Base-by-base conservation (phyloP, 2,329 filamentous ascomycete genomes). In the Blumeria hordei region DNA sequence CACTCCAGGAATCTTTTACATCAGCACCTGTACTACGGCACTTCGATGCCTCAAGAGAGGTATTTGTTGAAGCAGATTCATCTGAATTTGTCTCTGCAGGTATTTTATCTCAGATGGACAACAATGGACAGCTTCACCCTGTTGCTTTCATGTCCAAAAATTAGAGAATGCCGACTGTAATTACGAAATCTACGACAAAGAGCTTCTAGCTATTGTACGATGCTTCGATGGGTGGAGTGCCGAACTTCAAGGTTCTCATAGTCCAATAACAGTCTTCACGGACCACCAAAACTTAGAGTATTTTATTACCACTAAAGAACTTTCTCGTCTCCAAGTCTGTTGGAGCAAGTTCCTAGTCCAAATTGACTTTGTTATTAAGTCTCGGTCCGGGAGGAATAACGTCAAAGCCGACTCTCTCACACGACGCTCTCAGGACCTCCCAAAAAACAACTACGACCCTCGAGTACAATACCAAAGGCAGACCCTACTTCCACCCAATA, bases 141-240 rank as follows among this genome's bases (percentile, higher is more conserved):
- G 16, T 51, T 2, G 47, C 47, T n/a, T 51, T 12, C 32, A 9
- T 35, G 9, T 51, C 28, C 10, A 51, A 21, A 33, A 51, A 35
- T 34, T 51, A 33, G 12, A 28, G n/a, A 28, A 28, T 5, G 9
- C 33, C 5, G 47, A 51, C 16, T 51, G 47, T 51, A 51, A 34
- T 14, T 35, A 51, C 28, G 47, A 51, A n/a, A 51, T 51, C 16
- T 51, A 35, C 16, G 10, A 51, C 32, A 35, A 49, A 32, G 45
- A 49, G 21, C 18, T 51, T 35, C 49, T 51, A 34, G 49, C 49
- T 34, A 51, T 51, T 51, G 49, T 51, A 10, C 33, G 49, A 51
- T 32, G 10, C 10, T 51, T 51, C 36, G 49, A 51, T 36, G 36
- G 14, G 6, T 51, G 32, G 49, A 32, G 32, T 28, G 32, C 49